Conservation (phyloP, 140 eudicot species). For the Ambrosia hybrid region DNA sequence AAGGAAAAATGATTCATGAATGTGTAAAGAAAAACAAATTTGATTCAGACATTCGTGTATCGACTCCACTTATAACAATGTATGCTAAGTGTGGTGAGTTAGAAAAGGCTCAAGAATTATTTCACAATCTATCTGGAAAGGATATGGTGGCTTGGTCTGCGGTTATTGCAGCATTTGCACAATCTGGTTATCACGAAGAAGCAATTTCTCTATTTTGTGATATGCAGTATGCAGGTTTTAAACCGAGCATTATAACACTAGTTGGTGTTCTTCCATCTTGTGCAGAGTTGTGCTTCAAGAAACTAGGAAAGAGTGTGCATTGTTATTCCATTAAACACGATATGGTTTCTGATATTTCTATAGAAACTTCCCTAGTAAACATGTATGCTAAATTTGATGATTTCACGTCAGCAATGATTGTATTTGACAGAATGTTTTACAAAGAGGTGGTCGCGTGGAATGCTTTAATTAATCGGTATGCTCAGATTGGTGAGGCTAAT, state of each 20-base stretch:
- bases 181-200: conserved; percentile 49
- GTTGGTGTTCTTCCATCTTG: conserved; percentile 66
- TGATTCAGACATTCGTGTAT: conserved; percentile 51
- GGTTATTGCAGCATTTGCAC: conserved; percentile 61
- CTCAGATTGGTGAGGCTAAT: conserved; percentile 50
- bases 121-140: conserved; percentile 44
- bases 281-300: conserved; percentile 41
- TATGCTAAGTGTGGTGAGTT: conserved; percentile 64
- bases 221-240: conserved; percentile 48
- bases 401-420: conserved; percentile 38
- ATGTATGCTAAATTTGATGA: conserved; percentile 67
- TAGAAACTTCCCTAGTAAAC: conserved; percentile 55
- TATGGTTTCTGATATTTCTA: conserved; percentile 36
- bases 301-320: conserved; percentile 63
- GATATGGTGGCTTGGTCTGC: conserved; percentile 85
- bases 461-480: conserved; percentile 60
- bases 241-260: conserved; percentile 55
- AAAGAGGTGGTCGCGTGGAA: conserved; percentile 74
- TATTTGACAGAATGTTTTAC: conserved; percentile 46
- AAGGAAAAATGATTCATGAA: conserved; percentile 54
- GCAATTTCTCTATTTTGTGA: conserved; percentile 58
- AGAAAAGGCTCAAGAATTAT: conserved; percentile 47
- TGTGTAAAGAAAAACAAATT: conserved; percentile 46
- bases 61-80: conserved; percentile 74
- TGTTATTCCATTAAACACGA: conserved; percentile 51